These are phyloP conservation scores for Nothopassalora personata DNA, from an alignment of 2,329 filamentous ascomycete genomes.

Conservation along the genomic window DNA sequence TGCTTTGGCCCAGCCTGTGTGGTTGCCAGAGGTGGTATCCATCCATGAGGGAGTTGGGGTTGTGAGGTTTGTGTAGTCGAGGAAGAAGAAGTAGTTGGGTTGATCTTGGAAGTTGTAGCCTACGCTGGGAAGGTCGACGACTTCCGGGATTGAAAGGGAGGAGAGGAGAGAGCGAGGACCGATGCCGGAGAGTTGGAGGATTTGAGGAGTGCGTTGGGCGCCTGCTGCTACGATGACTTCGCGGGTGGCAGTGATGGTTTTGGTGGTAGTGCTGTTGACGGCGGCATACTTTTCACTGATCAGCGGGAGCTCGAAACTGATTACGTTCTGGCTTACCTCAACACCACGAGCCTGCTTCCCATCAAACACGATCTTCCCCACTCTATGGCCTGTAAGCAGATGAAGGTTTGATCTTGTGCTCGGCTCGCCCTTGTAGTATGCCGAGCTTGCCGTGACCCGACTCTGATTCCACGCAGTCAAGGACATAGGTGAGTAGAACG, in stretches of 20 bases:
- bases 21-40: background rate
- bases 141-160: slow-evolving; percentile 23
- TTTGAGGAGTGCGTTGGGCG: slow-evolving; percentile 47
- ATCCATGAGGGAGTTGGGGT: slow-evolving; percentile 11
- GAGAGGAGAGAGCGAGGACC: slow-evolving; percentile 47
- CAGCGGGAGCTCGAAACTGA: slow-evolving; percentile 55
- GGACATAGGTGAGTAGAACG: background rate
- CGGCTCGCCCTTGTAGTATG: background rate
- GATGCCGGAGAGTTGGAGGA: slow-evolving; percentile 58
- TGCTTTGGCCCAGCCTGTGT: slow-evolving; percentile 1
- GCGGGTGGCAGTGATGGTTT: slow-evolving; percentile 28
- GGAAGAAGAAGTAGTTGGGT: slow-evolving; percentile 1
- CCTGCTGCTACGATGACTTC: slow-evolving; percentile 40
- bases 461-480: background rate
- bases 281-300: slow-evolving; percentile 33
- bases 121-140: slow-evolving; percentile 29
- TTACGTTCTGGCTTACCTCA: slow-evolving; percentile 32
- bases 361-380: background rate
- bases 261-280: slow-evolving; percentile 36
- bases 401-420: background rate
- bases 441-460: background rate
- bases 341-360: slow-evolving; percentile 21
- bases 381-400: background rate
- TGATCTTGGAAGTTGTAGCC: slow-evolving; percentile 31
- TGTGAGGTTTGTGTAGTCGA: background rate